Conservation (phyloP, 2,329 filamentous ascomycete species). For the Kalmusia sp. region DNA sequence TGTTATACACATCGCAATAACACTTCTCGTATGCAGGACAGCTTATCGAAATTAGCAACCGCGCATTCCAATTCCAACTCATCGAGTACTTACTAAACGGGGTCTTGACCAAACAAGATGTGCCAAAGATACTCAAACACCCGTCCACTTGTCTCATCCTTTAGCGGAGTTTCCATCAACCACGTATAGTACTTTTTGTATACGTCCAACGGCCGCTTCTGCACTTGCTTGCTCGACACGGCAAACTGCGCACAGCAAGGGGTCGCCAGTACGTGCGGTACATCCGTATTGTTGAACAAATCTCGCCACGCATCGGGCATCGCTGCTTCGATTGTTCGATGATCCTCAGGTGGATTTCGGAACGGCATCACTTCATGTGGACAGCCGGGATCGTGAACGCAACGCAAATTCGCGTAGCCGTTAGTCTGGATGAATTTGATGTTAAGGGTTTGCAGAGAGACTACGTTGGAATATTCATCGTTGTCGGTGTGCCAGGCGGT, state of each 20-base stretch:
- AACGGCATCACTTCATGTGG: slow-evolving; percentile 44
- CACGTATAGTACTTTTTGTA: slow-evolving; percentile 34
- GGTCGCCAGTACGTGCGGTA: slow-evolving; percentile 53
- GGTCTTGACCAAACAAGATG: slow-evolving; percentile 30
- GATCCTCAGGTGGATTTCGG: slow-evolving; percentile 22
- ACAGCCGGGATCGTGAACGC: slow-evolving; percentile 46
- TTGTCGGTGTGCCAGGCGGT: slow-evolving; percentile 16
- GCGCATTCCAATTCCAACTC: background rate
- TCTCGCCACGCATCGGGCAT: slow-evolving; percentile 50
- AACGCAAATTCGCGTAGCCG: slow-evolving; percentile 52
- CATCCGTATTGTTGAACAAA: slow-evolving; percentile 44
- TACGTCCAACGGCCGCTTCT: slow-evolving; percentile 28
- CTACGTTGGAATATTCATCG: slow-evolving; percentile 16
- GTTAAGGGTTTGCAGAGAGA: slow-evolving; percentile 35
- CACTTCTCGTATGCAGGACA: slow-evolving; percentile 26
- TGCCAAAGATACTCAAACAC: slow-evolving; percentile 38
- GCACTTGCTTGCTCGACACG: slow-evolving; percentile 38
- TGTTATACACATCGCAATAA: slow-evolving; percentile 31
- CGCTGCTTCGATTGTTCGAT: slow-evolving; percentile 26
- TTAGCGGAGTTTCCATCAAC: slow-evolving; percentile 27
- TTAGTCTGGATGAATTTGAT: slow-evolving; percentile 43
- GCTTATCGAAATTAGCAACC: slow-evolving; percentile 16
- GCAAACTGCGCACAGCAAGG: slow-evolving; percentile 54
- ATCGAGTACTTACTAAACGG: slow-evolving; percentile 20
- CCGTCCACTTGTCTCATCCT: slow-evolving; percentile 29